Percentiles rank a stretch among this genome's conserved stretches.
Evolutionary conservation across 305 asterid species (phyloP).

Genomic region (Fraxinus greggii): DNA sequence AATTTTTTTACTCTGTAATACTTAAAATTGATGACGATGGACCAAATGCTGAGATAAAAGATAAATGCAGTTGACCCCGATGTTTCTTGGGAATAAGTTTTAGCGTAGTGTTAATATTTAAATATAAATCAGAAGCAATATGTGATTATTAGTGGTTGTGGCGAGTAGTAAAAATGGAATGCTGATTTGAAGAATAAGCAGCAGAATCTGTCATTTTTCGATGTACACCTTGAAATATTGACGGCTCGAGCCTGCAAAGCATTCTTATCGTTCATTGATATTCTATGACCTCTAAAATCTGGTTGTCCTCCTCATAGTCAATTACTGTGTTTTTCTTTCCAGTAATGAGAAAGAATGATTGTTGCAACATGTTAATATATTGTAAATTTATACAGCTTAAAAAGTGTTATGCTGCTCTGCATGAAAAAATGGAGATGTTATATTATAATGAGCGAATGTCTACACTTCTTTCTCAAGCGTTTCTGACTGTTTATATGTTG

Average conservation of each 20-base stretch:
- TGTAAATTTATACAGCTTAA: neutral
- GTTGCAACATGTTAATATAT: neutral
- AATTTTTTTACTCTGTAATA: neutral
- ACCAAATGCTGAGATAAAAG: neutral
- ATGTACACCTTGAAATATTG: neutral
- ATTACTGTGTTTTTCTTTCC: constrained; percentile 3
- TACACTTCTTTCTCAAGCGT: neutral
- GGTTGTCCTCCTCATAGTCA: neutral
- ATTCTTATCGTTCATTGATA: neutral
- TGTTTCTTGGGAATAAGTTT: neutral
- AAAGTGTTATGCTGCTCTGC: neutral
- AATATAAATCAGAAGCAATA: neutral
- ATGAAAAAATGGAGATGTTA: neutral
- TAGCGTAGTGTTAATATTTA: neutral
- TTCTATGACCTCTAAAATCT: neutral
- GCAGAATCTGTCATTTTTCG: neutral
- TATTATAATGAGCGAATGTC: neutral
- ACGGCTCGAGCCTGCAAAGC: constrained; percentile 3
- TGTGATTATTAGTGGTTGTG: neutral
- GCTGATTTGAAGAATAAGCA: neutral
- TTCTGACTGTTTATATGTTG: neutral
- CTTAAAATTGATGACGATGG: neutral
- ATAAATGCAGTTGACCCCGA: neutral
- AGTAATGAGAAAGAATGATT: neutral
- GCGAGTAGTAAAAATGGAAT: constrained; percentile 31